phyloP scores from a whole-genome alignment of 768 basidiomycete genomes.

The Kwoniella shandongensis region DNA sequence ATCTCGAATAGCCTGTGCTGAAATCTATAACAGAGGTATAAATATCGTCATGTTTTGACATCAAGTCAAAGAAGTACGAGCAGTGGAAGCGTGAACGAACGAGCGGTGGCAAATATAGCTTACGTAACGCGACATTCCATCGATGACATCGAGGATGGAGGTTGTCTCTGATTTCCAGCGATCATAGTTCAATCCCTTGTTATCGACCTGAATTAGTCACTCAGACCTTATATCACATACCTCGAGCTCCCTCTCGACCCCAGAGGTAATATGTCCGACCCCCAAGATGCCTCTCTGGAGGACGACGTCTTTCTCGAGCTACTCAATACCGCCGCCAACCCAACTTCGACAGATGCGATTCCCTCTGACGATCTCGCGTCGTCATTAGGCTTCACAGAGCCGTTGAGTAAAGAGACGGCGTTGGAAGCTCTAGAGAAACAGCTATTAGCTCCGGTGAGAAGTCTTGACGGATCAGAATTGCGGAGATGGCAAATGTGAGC shows the following conservation, averaged over 20 bases:
- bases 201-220: background rate
- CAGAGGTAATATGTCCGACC: background rate
- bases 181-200: too few species aligned
- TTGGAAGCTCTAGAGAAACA: conserved; percentile 67
- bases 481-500: conserved; percentile 77
- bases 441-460: conserved; percentile 68
- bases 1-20: background rate
- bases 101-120: too few species aligned
- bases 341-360: conserved; percentile 13
- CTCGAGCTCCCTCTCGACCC: background rate
- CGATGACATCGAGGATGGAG: too few species aligned
- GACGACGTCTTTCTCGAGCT: conserved; percentile 24
- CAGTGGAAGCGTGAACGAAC: too few species aligned
- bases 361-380: conserved; percentile 32
- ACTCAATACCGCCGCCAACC: conserved; percentile 22
- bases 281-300: conserved; percentile 3
- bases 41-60: too few species aligned
- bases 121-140: too few species aligned
- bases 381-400: conserved; percentile 32
- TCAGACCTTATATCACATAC: background rate
- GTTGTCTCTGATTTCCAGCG: too few species aligned
- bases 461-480: conserved; percentile 70
- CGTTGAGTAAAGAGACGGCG: conserved; percentile 27
- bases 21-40: background rate
- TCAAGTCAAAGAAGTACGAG: too few species aligned